A percentile compares a stretch with the other conserved stretches of the same genome.
These are phyloP conservation scores for Huntiella savannae DNA, from an alignment of 2,329 filamentous ascomycete genomes.

Conservation along the genomic window DNA sequence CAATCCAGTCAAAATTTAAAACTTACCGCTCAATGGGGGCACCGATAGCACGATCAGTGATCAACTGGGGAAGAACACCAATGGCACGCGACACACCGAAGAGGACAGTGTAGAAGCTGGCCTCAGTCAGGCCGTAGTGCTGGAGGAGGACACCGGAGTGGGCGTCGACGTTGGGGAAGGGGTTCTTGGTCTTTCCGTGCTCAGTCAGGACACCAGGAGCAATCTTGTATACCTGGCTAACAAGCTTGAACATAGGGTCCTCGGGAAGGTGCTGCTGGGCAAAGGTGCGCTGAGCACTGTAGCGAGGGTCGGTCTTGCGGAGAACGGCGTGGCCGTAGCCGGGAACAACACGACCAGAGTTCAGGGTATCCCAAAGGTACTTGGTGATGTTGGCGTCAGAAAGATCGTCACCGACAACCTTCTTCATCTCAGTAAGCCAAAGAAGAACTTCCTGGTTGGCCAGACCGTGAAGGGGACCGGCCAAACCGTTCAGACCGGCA, in stretches of 20 bases:
- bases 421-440: conserved; percentile 99
- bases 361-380: conserved; percentile 97
- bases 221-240: conserved; percentile 99
- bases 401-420: conserved; percentile 76
- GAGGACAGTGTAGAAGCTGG: conserved; percentile 99
- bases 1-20: not conserved
- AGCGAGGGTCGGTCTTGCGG: conserved; percentile 98
- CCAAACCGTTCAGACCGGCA: conserved; percentile 93
- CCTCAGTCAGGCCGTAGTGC: conserved; percentile 97
- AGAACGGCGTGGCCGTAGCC: conserved; percentile 98
- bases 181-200: conserved; percentile 99
- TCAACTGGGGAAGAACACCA: conserved; percentile 96
- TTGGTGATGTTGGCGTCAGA: conserved; percentile 93
- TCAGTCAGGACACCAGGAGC: conserved; percentile 92
- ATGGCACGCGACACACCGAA: conserved; percentile 97
- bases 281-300: conserved; percentile 95
- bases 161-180: conserved; percentile 94
- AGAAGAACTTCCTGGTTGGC: conserved; percentile 99
- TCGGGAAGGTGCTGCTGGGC: conserved; percentile 81
- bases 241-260: conserved; percentile 99
- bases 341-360: conserved; percentile 85
- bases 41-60: conserved; percentile 95
- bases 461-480: conserved; percentile 93
- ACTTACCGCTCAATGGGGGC: conserved; percentile 74
- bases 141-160: conserved; percentile 98